Evolutionary conservation across 495 filamentous ascomycete genomes (phyloP), one percentile per base, ranked within the genome.

Genomic region (Recurvomyces mirabilis): DNA sequence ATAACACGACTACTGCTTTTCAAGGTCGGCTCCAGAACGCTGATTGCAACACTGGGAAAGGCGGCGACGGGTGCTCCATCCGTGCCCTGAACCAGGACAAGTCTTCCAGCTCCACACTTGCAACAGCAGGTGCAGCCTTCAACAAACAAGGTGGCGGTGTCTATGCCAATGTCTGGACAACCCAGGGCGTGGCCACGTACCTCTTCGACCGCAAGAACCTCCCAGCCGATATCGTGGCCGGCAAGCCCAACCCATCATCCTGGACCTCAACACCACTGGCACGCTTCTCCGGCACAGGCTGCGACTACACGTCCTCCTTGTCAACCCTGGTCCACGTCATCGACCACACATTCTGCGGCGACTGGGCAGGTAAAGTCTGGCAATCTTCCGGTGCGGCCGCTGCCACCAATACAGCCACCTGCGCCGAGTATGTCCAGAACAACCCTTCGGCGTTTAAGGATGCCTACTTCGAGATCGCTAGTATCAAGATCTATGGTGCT

Each of bases 261-360:
- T 41, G 39, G 49, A 53, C 45, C 11, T 93, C 85, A 3, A 65
- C 60, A 0, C 86, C 89, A 0, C 68, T 71, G 30, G 83, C 79
- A 4, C 62, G 54, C 46, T 94, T 82, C 57, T 53, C 71, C 28
- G 77, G 62, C 20, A 34, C 33, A 25, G 34, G 43, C 35, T 93
- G 88, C 61, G 60, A 82, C 48, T 76, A 93, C 43, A 46, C 56
- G 18, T 55, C 59, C 2, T 67, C 76, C 38, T 93, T 94, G 68
- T 68, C 65, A 47, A 57, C 79, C 33, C 79, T 91, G 61, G 71
- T 74, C 11, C 81, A 94, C 38, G 69, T 93, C 43, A 78, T 94
- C 57, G 75, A 96, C 62, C 82, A 77, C 0, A 82, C 79, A 1
- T 87, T 94, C 64, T 95, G 89, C 61, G 89, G 89, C 28, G 78